Conservation (phyloP, 257 asterid genomes). For the Linaria vulgaris region DNA sequence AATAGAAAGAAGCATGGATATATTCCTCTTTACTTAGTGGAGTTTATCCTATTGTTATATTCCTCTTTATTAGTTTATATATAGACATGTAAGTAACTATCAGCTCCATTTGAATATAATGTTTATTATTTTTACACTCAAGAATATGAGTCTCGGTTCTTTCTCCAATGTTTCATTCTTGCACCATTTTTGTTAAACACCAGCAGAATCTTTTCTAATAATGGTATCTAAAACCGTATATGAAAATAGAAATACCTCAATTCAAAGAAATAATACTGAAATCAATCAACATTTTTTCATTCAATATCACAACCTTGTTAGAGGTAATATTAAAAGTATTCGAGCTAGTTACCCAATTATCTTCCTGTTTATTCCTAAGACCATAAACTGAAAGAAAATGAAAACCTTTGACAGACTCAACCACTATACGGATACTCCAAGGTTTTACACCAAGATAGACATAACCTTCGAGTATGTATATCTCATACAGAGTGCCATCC, state of each 20-base stretch:
- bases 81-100: no score
- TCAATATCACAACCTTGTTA: background rate
- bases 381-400: background rate
- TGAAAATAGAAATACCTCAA: slow-evolving; percentile 7
- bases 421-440: background rate
- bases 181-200: no score
- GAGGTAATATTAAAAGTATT: background rate
- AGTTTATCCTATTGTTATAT: no score
- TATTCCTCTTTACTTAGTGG: no score
- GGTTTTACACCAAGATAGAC: background rate
- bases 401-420: background rate
- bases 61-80: no score
- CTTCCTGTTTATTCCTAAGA: no score
- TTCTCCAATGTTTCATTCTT: no score
- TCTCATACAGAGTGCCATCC: background rate
- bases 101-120: no score
- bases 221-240: background rate
- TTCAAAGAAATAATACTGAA: background rate
- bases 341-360: background rate
- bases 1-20: no score
- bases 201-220: no score
- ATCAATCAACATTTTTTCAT: slow-evolving; percentile 6
- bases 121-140: no score
- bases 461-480: background rate
- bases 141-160: no score